phyloP scores from a whole-genome alignment of 108 stramenopile species.

The Nitzschia inconspicua region DNA sequence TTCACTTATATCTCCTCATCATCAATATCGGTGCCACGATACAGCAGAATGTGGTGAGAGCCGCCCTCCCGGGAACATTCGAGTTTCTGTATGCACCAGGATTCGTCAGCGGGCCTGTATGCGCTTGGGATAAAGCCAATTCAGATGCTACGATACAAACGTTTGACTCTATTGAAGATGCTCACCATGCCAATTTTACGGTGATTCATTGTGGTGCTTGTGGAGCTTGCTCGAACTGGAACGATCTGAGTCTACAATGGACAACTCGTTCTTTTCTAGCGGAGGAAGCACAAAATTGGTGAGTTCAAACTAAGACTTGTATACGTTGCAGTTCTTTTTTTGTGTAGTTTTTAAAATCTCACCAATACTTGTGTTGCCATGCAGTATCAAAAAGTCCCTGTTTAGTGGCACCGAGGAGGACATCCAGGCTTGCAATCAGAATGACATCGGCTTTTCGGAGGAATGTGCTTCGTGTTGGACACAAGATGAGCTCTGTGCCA shows the following conservation, averaged over 20 bases:
- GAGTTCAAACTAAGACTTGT: neutral
- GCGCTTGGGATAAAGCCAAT: constrained; percentile 43
- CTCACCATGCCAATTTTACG: constrained; percentile 35
- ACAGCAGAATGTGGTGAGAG: constrained; percentile 20
- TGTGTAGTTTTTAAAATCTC: too few species aligned
- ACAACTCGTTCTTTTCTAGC: constrained; percentile 29
- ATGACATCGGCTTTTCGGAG: constrained; percentile 29
- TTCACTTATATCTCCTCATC: constrained; percentile 35
- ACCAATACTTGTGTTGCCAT: too few species aligned
- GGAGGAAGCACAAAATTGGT: constrained; percentile 14
- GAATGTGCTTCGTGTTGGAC: constrained; percentile 47
- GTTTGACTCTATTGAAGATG: constrained; percentile 33
- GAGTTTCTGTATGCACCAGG: constrained; percentile 25
- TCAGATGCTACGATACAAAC: constrained; percentile 45
- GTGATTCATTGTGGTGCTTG: constrained; percentile 50
- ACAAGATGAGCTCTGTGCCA: constrained; percentile 46
- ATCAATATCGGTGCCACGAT: constrained; percentile 38
- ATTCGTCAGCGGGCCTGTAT: constrained; percentile 35
- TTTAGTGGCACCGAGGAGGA: constrained; percentile 44
- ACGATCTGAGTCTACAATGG: constrained; percentile 34
- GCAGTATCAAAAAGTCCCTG: constrained; percentile 25
- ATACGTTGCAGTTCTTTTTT: too few species aligned
- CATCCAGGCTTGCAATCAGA: constrained; percentile 20
- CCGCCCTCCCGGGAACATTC: neutral
- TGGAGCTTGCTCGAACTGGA: constrained; percentile 45